A percentile compares a stretch with the other conserved stretches of the same genome.
Conservation (phyloP, 371 early-diverging fungal species). For the Haplosporangium sp. region DNA sequence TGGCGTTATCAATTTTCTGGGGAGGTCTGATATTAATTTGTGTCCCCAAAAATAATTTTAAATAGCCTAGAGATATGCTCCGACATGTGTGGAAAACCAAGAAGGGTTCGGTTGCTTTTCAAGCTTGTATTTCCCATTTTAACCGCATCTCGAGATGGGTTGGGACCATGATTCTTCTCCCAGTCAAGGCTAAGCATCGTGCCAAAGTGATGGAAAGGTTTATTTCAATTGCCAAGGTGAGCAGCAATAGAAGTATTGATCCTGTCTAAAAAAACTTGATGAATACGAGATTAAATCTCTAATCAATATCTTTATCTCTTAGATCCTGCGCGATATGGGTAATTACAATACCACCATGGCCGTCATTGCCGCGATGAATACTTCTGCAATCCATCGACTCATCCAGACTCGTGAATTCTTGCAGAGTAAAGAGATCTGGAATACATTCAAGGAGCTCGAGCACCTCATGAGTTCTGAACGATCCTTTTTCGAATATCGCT, state of each 20-base stretch:
- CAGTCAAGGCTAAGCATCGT: conserved; percentile 67
- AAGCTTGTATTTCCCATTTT: conserved; percentile 69
- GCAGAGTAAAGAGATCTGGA: conserved; percentile 62
- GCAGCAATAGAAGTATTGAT: neutral
- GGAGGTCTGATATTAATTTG: no score
- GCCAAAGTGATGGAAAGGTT: conserved; percentile 73
- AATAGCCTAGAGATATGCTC: conserved; percentile 67
- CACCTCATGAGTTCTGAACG: conserved; percentile 75
- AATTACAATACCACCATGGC: conserved; percentile 85
- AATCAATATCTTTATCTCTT: neutral
- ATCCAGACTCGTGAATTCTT: conserved; percentile 69
- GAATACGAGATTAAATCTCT: no score
- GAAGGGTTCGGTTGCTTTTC: conserved; percentile 51
- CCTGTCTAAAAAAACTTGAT: no score
- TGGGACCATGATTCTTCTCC: conserved; percentile 70
- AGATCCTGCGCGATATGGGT: conserved; percentile 66
- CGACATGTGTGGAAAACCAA: conserved; percentile 64
- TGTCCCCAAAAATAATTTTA: no score
- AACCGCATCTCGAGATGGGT: conserved; percentile 78
- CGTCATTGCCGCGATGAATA: conserved; percentile 78
- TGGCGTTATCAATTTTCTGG: no score
- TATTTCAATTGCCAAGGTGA: conserved; percentile 71
- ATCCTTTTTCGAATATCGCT: conserved; percentile 72
- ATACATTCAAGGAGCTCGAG: conserved; percentile 70
- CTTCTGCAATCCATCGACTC: conserved; percentile 69